Percentiles rank a stretch among this genome's conserved stretches.
Conservation (phyloP, 2,329 filamentous ascomycete genomes). For the Verticillium dahliae region DNA sequence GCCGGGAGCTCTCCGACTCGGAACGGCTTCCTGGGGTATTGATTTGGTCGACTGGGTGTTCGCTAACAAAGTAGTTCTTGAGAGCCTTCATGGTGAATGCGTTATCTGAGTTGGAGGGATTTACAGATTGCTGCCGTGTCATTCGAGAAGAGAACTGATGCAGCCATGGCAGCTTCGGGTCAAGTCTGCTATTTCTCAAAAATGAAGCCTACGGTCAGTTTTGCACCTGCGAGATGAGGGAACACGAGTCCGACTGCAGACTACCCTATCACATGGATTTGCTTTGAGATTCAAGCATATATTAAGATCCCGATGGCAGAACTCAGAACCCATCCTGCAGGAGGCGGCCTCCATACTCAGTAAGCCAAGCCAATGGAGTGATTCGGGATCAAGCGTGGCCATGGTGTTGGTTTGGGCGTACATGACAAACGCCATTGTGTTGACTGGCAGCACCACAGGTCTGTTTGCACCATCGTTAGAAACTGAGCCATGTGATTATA, state of each 20-base stretch:
- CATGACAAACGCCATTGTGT: too few relatives aligned
- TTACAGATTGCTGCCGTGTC: neutral
- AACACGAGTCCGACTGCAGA: neutral
- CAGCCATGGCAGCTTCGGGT: too few relatives aligned
- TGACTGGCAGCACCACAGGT: too few relatives aligned
- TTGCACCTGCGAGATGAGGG: neutral
- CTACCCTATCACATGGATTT: neutral
- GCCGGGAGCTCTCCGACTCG: neutral
- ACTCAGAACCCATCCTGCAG: neutral
- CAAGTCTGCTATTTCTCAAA: too few relatives aligned
- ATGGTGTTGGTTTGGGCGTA: neutral
- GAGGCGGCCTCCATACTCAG: too few relatives aligned
- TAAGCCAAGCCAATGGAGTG: too few relatives aligned
- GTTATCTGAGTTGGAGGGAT: neutral
- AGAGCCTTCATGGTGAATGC: slow-evolving; percentile 8
- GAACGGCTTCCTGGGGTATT: neutral
- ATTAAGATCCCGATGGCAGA: neutral
- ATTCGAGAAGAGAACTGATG: neutral
- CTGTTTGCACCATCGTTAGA: too few relatives aligned
- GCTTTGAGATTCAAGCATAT: neutral
- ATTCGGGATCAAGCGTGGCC: too few relatives aligned
- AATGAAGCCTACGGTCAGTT: too few relatives aligned
- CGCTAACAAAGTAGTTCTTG: slow-evolving; percentile 10
- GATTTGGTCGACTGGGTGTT: neutral
- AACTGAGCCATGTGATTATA: too few relatives aligned